Percentiles rank a stretch among this genome's conserved stretches.
Conservation (phyloP, 2,329 filamentous ascomycete genomes). For the Ophiostoma sp. region DNA sequence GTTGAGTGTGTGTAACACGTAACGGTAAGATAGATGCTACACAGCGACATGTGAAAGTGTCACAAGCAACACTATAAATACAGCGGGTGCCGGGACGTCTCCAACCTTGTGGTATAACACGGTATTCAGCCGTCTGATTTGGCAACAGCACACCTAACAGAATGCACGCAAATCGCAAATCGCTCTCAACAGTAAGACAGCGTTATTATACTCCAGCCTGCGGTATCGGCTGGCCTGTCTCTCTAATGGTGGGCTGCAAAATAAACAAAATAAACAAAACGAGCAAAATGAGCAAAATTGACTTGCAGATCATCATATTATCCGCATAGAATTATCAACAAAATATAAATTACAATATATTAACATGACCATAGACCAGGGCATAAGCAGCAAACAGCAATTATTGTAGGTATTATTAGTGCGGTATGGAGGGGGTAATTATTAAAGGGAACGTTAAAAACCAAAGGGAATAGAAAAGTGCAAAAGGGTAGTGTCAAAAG, state of each 20-base stretch:
- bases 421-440: neutral
- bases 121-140: no score
- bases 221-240: neutral
- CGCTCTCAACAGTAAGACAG: neutral
- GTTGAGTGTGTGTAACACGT: neutral
- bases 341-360: neutral
- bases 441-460: constrained; percentile 11
- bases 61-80: no score
- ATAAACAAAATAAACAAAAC: neutral
- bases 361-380: neutral
- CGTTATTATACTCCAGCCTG: neutral
- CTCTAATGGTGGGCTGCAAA: neutral
- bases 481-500: neutral
- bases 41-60: no score
- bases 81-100: no score
- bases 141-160: no score
- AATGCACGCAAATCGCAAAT: no score
- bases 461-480: neutral
- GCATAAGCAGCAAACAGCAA: neutral
- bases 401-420: neutral
- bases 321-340: neutral
- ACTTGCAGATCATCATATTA: neutral
- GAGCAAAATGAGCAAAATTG: neutral
- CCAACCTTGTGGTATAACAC: no score
- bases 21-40: neutral